Conservation (phyloP, 2,329 filamentous ascomycete genomes). For the Aspergillus udagawae region DNA sequence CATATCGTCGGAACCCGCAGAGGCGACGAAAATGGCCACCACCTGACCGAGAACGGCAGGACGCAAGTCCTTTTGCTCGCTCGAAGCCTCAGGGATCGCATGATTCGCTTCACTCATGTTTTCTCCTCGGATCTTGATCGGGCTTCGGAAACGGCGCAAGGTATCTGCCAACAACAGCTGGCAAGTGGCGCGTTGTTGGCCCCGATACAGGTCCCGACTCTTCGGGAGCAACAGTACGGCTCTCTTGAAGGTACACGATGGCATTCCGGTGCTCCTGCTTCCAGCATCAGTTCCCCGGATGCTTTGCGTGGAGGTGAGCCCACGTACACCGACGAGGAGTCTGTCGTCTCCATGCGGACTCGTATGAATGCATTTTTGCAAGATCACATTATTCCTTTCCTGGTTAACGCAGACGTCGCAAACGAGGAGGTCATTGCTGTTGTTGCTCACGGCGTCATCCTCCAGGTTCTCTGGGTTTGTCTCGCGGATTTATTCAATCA, state of each 20-base stretch:
- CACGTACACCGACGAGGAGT: slow-evolving; percentile 60
- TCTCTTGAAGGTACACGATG: slow-evolving; percentile 32
- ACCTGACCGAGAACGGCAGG: slow-evolving; percentile 74
- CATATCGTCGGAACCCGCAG: slow-evolving; percentile 38
- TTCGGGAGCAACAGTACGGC: slow-evolving; percentile 39
- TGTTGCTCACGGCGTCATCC: slow-evolving; percentile 52
- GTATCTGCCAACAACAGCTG: slow-evolving; percentile 15
- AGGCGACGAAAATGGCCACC: slow-evolving; percentile 74
- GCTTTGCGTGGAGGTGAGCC: slow-evolving; percentile 29
- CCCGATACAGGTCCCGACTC: slow-evolving; percentile 14
- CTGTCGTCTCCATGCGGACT: slow-evolving; percentile 60
- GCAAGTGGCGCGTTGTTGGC: neutral
- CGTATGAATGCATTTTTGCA: slow-evolving; percentile 66
- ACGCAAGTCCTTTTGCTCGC: slow-evolving; percentile 73
- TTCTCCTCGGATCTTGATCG: slow-evolving; percentile 76
- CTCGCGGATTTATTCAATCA: slow-evolving; percentile 56
- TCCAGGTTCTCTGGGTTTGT: slow-evolving; percentile 57
- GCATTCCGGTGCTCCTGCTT: slow-evolving; percentile 16
- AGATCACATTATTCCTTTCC: slow-evolving; percentile 56
- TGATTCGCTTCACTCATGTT: slow-evolving; percentile 62
- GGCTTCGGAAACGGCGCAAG: slow-evolving; percentile 51
- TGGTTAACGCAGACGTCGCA: slow-evolving; percentile 32
- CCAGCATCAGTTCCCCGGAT: slow-evolving; percentile 11
- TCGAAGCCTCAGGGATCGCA: slow-evolving; percentile 60
- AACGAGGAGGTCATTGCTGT: slow-evolving; percentile 58